phyloP scores from a whole-genome alignment of 768 basidiomycete species.

The Coprinellus micaceus region DNA sequence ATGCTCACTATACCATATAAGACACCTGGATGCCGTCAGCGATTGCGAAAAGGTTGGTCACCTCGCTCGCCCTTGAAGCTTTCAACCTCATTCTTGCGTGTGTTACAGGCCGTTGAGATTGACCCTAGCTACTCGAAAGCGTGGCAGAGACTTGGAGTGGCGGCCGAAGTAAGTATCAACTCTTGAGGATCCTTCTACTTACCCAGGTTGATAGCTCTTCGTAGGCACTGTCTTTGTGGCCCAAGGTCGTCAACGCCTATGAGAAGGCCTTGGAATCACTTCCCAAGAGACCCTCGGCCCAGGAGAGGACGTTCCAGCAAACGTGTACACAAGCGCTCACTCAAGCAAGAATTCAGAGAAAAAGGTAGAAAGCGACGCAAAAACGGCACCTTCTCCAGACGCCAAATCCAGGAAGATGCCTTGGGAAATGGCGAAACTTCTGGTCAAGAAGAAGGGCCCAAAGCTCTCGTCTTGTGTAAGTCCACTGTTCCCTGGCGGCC shows the following conservation, averaged over 20 bases:
- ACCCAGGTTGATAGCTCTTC: neutral
- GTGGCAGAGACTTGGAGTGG: constrained; percentile 1
- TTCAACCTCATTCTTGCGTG: neutral
- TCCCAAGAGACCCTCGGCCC: neutral
- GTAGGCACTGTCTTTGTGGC: neutral
- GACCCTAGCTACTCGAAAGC: constrained; percentile 6
- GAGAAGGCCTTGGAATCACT: constrained; percentile 2
- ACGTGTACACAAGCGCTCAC: constrained; percentile 1
- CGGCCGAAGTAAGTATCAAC: neutral
- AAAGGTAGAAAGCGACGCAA: neutral
- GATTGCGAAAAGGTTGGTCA: constrained; percentile 4
- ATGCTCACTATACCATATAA: no score
- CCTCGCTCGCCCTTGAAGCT: no score
- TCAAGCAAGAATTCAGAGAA: neutral
- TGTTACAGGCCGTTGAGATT: neutral
- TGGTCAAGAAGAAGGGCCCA: neutral
- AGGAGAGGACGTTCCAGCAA: neutral
- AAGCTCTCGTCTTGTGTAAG: neutral
- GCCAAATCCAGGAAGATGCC: neutral
- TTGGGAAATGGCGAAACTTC: neutral
- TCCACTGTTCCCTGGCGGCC: no score
- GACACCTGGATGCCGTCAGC: neutral
- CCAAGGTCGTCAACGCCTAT: neutral
- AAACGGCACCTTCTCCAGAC: neutral
- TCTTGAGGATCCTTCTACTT: neutral